Base-by-base conservation (phyloP, 345 rosid species). In the Eutrema yunnanense region DNA sequence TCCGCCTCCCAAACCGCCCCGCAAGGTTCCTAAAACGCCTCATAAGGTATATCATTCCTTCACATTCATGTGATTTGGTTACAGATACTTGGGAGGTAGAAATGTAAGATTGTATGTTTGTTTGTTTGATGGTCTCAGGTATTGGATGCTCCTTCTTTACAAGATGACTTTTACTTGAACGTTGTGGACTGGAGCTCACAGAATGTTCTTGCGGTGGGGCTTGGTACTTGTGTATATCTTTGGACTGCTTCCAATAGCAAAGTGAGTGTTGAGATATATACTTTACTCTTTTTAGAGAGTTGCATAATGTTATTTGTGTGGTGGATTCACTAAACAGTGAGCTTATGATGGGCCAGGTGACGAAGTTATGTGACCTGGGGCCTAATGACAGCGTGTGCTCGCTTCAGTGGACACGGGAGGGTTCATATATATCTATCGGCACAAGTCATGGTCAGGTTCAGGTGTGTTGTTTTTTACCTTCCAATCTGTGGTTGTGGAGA, bases 101-200 rank as follows among this genome's bases (percentile, higher is more conserved):
- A 38, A 41, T 67, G 38, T 12, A 48, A 22, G 12, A 26, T 66
- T 55, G 54, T 64, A 42, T 71, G 30, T 3, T 64, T 62, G 55
- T 19, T 40, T 22, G 26, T 22, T 59, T 33, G 19, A 38, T 58
- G 37, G 47, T 61, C 9, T 56, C 83, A 95, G 99, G 99, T 95
- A 14, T 78, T 95, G 80, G 99, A 95, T 82, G 99, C 98, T 12
- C 99, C 99, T 11, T 92, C 97, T 0, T 86, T 95, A 61, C 99
- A 95, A 81, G 99, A 95, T 81, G 99, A 95, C 49, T 95, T 95
- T 80, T 95, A 95, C 69, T 75, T 92, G 87, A 95, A 95, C 74
- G 88, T 95, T 19, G 98, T 95, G 64, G 99, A 95, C 42, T 95
- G 99, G 99, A 92, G 98, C 37, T 92, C 98, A 4, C 99, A 95